A percentile compares a stretch with the other conserved stretches of the same genome.
phyloP scores from a whole-genome alignment of 148 eudicot species.

The Talinum fruticosum region DNA sequence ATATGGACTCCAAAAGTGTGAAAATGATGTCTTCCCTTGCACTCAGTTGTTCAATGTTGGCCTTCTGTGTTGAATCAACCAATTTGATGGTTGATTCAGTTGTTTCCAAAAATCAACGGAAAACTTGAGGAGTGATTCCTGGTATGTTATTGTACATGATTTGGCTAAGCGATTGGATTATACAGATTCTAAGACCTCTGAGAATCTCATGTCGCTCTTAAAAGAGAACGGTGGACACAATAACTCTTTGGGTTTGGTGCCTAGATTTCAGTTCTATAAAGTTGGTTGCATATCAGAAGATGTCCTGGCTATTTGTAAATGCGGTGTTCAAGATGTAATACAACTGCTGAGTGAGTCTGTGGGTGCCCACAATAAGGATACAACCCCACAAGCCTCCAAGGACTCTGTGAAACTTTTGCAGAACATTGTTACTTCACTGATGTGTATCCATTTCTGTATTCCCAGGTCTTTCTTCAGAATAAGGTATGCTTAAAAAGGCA shows the following conservation, averaged over 20 bases:
- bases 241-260: conserved; percentile 24
- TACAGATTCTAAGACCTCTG: conserved; percentile 46
- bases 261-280: conserved; percentile 31
- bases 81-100: conserved; percentile 30
- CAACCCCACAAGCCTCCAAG: conserved; percentile 13
- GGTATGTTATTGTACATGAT: conserved; percentile 46
- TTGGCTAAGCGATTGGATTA: conserved; percentile 48
- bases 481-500: conserved; percentile 47
- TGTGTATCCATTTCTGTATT: conserved; percentile 46
- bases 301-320: conserved; percentile 38
- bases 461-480: conserved; percentile 64
- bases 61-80: conserved; percentile 53
- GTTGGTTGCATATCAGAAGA: conserved; percentile 34
- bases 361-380: conserved; percentile 22
- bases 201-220: conserved; percentile 43
- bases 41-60: conserved; percentile 64
- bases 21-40: conserved; percentile 50
- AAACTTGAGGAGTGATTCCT: conserved; percentile 32
- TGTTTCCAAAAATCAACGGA: conserved; percentile 17
- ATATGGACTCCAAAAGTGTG: conserved; percentile 55
- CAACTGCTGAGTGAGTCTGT: conserved; percentile 36
- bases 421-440: conserved; percentile 41
- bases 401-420: conserved; percentile 38
- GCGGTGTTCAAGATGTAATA: conserved; percentile 42
- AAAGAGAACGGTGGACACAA: conserved; percentile 34